phyloP scores from a whole-genome alignment of 148 eudicot genomes.

The Rhododendron simsii region DNA sequence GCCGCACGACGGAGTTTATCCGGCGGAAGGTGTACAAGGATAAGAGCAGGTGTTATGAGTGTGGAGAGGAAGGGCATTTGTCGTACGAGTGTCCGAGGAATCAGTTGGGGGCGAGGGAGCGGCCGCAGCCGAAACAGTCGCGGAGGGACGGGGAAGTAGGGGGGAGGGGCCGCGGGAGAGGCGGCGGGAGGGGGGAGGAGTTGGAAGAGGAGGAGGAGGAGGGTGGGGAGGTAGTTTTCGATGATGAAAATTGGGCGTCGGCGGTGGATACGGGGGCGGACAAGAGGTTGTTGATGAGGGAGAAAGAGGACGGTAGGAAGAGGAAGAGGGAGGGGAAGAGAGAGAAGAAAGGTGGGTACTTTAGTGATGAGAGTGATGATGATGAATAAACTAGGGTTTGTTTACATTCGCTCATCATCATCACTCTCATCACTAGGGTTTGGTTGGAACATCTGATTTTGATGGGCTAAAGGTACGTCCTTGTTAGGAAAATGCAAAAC shows the following conservation, averaged over 20 bases:
- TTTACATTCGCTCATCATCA: background rate
- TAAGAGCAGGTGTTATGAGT: conserved; percentile 90
- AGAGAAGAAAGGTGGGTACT: conserved; percentile 61
- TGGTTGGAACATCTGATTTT: background rate
- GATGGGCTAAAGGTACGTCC: background rate
- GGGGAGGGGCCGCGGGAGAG: background rate
- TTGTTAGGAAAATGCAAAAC: background rate
- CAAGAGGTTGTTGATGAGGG: conserved; percentile 55
- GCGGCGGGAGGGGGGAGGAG: conserved; percentile 5
- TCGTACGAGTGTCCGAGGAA: conserved; percentile 91
- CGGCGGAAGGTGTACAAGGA: conserved; percentile 70
- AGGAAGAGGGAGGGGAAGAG: conserved; percentile 38
- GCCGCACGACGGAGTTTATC: conserved; percentile 81
- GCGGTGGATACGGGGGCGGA: conserved; percentile 70
- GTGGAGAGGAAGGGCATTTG: conserved; percentile 88
- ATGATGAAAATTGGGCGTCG: conserved; percentile 86
- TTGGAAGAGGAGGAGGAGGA: conserved; percentile 31
- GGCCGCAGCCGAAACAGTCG: conserved; percentile 47
- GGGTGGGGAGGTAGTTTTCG: conserved; percentile 39
- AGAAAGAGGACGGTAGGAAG: conserved; percentile 19
- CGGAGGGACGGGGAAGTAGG: conserved; percentile 23
- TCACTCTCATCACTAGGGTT: background rate
- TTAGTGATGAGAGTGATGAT: conserved; percentile 85
- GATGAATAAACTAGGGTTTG: conserved; percentile 39
- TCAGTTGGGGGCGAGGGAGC: conserved; percentile 65